Evolutionary conservation across 768 basidiomycete species (phyloP).

Genomic region (Macrolepiota dolichaula): DNA sequence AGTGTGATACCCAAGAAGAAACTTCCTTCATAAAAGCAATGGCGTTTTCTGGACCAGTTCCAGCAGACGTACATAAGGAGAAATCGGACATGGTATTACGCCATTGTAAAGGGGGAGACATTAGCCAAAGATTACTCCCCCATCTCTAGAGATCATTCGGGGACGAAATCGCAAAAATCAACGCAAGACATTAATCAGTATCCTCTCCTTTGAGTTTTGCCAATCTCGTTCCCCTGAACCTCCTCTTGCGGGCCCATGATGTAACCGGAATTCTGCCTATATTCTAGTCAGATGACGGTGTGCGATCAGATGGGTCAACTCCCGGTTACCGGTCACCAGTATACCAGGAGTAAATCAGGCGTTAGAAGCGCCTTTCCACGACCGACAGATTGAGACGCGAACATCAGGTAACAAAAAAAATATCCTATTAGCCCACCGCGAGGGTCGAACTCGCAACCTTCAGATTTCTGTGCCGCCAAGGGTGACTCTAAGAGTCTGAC

Average conservation of each 20-base stretch:
- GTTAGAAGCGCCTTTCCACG: too few relatives aligned
- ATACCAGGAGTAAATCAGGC: too few relatives aligned
- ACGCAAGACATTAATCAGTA: neutral
- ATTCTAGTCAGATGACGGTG: neutral
- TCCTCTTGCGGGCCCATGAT: neutral
- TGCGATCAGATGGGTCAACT: too few relatives aligned
- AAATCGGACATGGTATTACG: neutral
- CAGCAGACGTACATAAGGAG: neutral
- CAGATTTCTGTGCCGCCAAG: conserved; percentile 5
- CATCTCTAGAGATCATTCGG: neutral
- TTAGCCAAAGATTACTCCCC: neutral
- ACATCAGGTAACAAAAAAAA: neutral
- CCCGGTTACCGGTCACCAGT: neutral
- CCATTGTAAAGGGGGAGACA: neutral
- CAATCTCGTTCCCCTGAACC: neutral
- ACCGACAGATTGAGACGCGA: too few relatives aligned
- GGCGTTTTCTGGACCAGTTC: neutral
- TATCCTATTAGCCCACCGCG: conserved; percentile 61
- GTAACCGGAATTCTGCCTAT: neutral
- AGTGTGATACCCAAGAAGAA: neutral
- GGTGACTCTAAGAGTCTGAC: conserved; percentile 24
- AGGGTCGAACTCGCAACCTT: conserved; percentile 81
- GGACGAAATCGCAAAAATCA: neutral
- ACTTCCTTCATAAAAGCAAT: neutral
- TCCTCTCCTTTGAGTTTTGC: neutral